A percentile compares a stretch with the other conserved stretches of the same genome.
These are phyloP conservation scores for Fistulifera pelliculosa DNA, from an alignment of 108 stramenopile species.

Conservation along the genomic window DNA sequence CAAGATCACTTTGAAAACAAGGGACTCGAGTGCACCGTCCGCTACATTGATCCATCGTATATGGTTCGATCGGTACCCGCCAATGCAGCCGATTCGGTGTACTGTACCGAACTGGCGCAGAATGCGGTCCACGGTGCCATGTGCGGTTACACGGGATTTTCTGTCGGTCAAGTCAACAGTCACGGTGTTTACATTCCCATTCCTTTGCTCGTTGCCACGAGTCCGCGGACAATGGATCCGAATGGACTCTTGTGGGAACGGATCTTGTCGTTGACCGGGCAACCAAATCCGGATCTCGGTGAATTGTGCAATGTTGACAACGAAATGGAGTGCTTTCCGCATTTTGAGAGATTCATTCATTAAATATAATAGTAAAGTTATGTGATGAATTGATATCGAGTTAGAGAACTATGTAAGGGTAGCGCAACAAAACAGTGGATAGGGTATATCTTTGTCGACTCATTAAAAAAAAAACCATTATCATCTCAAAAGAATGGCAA, in stretches of 20 bases:
- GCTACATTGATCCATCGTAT: constrained; percentile 88
- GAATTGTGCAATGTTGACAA: background rate
- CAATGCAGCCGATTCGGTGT: constrained; percentile 72
- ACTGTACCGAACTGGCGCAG: constrained; percentile 85
- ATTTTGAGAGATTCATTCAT: too few relatives aligned
- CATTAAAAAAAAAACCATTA: too few relatives aligned
- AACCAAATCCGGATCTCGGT: constrained; percentile 50
- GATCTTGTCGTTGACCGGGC: constrained; percentile 56
- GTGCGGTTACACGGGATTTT: constrained; percentile 81
- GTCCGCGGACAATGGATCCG: constrained; percentile 57
- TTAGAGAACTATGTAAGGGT: too few relatives aligned
- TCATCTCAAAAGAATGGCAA: background rate
- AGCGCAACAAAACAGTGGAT: too few relatives aligned
- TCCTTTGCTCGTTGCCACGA: constrained; percentile 49
- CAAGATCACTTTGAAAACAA: constrained; percentile 12
- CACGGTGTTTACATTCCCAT: constrained; percentile 68
- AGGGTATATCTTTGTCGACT: too few relatives aligned
- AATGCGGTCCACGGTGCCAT: constrained; percentile 90
- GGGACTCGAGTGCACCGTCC: constrained; percentile 40
- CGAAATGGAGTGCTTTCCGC: too few relatives aligned
- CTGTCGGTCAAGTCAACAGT: constrained; percentile 76
- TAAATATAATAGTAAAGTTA: too few relatives aligned
- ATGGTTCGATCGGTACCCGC: constrained; percentile 82
- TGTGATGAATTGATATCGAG: too few relatives aligned
- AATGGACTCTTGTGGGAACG: constrained; percentile 71